Evolutionary conservation across 2,329 filamentous ascomycete genomes (phyloP).

Genomic region (Calonectria ilicicola): DNA sequence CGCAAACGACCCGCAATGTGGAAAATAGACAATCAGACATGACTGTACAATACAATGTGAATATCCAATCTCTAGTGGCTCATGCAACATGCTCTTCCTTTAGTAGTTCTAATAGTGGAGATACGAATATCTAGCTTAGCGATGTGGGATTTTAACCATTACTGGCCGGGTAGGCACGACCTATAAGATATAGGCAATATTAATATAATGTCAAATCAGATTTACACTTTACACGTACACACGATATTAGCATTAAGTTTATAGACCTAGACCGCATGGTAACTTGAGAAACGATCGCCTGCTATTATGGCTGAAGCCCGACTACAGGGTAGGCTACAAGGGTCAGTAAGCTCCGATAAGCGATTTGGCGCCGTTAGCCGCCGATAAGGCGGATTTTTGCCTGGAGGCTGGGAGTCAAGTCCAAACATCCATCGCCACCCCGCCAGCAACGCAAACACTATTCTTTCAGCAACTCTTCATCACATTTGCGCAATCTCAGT

Average conservation of each 20-base stretch:
- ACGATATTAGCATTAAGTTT: background rate
- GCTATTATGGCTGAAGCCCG: background rate
- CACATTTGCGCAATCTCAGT: conserved; percentile 5
- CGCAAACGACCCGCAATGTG: conserved; percentile 13
- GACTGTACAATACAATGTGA: conserved; percentile 41
- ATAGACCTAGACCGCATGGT: background rate
- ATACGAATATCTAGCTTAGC: too few species aligned
- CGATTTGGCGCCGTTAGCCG: conserved; percentile 12
- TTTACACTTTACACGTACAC: too few species aligned
- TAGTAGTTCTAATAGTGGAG: too few species aligned
- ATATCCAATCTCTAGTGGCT: conserved; percentile 1
- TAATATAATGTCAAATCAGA: too few species aligned
- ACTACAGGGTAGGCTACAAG: background rate
- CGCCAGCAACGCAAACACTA: conserved; percentile 27
- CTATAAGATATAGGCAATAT: too few species aligned
- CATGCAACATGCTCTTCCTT: background rate
- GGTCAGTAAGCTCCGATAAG: conserved; percentile 30
- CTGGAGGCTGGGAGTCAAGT: conserved; percentile 25
- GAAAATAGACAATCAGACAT: conserved; percentile 25
- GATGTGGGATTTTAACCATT: too few species aligned
- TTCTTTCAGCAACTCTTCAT: conserved; percentile 20
- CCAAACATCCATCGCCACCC: conserved; percentile 34
- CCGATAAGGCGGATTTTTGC: conserved; percentile 17
- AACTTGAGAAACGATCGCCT: too few species aligned
- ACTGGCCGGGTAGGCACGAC: too few species aligned